Evolutionary conservation across 108 stramenopile genomes (phyloP).

Genomic region (Pseudonitzschia multiseries): DNA sequence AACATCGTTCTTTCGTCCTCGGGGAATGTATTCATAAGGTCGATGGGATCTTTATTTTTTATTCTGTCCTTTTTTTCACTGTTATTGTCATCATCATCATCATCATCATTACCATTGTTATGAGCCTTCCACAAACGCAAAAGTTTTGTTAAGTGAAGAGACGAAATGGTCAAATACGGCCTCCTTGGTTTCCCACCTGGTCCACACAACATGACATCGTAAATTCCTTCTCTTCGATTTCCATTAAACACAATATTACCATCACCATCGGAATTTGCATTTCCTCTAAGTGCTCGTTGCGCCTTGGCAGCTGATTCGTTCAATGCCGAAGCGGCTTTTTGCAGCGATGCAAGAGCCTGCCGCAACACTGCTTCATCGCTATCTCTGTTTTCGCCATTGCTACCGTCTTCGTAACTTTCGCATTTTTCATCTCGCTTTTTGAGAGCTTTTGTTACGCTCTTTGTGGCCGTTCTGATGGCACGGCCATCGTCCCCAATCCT

Average conservation of each 20-base stretch:
- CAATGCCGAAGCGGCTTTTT: slow-evolving; percentile 17
- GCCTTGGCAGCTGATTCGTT: slow-evolving; percentile 20
- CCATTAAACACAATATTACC: slow-evolving; percentile 8
- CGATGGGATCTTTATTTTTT: not conserved
- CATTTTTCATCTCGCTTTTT: not conserved
- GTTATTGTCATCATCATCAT: not conserved
- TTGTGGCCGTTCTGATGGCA: not conserved
- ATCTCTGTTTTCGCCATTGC: not conserved
- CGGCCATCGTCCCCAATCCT: not conserved
- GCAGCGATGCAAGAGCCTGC: not conserved
- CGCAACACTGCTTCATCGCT: not conserved
- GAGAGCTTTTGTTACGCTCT: not conserved
- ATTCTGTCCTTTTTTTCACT: not conserved
- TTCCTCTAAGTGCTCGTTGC: not conserved
- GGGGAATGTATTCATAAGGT: not conserved
- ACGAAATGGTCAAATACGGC: slow-evolving; percentile 32
- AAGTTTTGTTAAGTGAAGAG: slow-evolving; percentile 22
- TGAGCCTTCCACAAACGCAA: slow-evolving; percentile 6
- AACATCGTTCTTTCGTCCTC: slow-evolving; percentile 12
- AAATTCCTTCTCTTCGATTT: slow-evolving; percentile 17
- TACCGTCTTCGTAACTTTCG: not conserved
- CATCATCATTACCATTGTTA: not conserved
- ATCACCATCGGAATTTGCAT: not conserved
- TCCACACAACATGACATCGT: slow-evolving; percentile 21
- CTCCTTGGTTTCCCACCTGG: slow-evolving; percentile 13